Evolutionary conservation across 345 rosid species (phyloP).

Genomic region (Erucastrum elatum): DNA sequence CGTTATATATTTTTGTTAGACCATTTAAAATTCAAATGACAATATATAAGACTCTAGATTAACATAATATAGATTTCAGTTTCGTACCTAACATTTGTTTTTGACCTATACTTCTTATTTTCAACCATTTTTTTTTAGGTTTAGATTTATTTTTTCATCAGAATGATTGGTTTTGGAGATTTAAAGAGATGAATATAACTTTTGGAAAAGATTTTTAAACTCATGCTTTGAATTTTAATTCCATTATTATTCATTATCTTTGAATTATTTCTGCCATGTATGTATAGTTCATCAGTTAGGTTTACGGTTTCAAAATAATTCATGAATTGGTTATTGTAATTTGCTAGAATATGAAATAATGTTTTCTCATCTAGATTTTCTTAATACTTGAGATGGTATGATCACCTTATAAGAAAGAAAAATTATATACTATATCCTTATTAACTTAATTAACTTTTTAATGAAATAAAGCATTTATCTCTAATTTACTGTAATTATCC

Average conservation of each 20-base stretch:
- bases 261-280: neutral
- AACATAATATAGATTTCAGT: neutral
- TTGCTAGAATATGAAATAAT: neutral
- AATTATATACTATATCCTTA: too few relatives aligned
- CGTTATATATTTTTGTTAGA: too few relatives aligned
- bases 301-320: too few relatives aligned
- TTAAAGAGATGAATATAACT: neutral
- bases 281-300: neutral
- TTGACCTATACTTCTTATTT: neutral
- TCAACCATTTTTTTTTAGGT: neutral
- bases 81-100: neutral
- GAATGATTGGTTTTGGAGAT: neutral
- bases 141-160: too few relatives aligned
- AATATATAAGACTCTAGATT: too few relatives aligned
- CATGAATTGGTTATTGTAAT: neutral
- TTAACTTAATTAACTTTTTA: too few relatives aligned
- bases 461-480: too few relatives aligned
- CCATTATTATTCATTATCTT: neutral
- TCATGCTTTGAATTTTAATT: neutral
- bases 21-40: too few relatives aligned
- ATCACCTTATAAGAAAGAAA: too few relatives aligned
- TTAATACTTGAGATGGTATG: too few relatives aligned
- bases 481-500: too few relatives aligned
- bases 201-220: too few relatives aligned
- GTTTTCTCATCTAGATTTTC: neutral